Evolutionary conservation across 163 green algal species (phyloP).

Genomic region (Smithsoniella earleae): DNA sequence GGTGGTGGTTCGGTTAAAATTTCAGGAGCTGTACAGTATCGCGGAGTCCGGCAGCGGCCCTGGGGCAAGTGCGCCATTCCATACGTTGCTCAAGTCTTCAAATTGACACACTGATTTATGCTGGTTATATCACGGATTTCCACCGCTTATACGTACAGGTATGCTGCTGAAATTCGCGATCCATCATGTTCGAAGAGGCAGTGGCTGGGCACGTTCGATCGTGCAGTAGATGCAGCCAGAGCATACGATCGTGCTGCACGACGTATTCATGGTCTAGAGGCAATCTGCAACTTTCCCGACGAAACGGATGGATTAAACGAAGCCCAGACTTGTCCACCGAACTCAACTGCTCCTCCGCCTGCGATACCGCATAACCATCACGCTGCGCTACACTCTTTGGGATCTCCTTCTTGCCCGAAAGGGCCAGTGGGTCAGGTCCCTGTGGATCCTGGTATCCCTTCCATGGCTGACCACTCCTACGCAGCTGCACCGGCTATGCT

Average conservation of each 20-base stretch:
- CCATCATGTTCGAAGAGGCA: slow-evolving; percentile 18
- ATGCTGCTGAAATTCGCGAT: slow-evolving; percentile 24
- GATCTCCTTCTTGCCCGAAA: not conserved
- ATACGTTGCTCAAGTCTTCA: not conserved
- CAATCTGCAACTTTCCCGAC: slow-evolving; percentile 28
- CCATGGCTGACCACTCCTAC: not conserved
- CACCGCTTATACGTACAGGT: slow-evolving; percentile 18
- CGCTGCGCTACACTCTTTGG: not conserved
- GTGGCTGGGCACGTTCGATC: slow-evolving; percentile 28
- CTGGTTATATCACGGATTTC: too few species aligned
- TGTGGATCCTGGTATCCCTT: not conserved
- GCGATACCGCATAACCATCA: not conserved
- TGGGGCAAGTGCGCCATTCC: slow-evolving; percentile 22
- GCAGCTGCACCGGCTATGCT: not conserved
- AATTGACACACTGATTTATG: not conserved
- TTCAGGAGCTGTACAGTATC: slow-evolving; percentile 24
- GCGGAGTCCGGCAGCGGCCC: slow-evolving; percentile 16
- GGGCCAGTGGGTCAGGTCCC: not conserved
- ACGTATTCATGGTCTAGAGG: slow-evolving; percentile 16
- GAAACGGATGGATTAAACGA: not conserved
- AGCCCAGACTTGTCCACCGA: not conserved
- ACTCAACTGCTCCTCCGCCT: not conserved
- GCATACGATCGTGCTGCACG: slow-evolving; percentile 22
- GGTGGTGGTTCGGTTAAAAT: slow-evolving; percentile 19
- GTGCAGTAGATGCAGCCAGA: slow-evolving; percentile 11